Evolutionary conservation across 345 rosid genomes (phyloP).

Genomic region (Brassica nigra): DNA sequence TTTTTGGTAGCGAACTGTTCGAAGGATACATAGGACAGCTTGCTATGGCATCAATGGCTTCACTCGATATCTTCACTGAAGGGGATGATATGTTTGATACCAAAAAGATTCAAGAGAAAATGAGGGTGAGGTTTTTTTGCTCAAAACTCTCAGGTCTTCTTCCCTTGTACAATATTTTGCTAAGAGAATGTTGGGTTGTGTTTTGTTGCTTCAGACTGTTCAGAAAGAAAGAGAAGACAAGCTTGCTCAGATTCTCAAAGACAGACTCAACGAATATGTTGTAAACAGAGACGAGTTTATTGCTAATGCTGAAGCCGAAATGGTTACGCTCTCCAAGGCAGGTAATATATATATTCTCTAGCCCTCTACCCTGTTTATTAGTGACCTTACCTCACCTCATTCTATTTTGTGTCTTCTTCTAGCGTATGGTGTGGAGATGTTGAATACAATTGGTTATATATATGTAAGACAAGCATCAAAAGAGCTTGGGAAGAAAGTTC

Average conservation of each 20-base stretch:
- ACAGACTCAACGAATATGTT: constrained; percentile 75
- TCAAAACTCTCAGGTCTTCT: neutral
- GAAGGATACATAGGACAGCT: constrained; percentile 95
- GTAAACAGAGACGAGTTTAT: constrained; percentile 76
- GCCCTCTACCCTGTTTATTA: neutral
- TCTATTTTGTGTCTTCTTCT: constrained; percentile 30
- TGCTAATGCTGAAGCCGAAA: constrained; percentile 76
- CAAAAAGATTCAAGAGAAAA: constrained; percentile 84
- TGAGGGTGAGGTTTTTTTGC: constrained; percentile 56
- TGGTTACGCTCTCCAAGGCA: constrained; percentile 78
- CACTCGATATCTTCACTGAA: constrained; percentile 80
- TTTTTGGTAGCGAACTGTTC: constrained; percentile 97
- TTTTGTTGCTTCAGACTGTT: constrained; percentile 56
- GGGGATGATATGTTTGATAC: constrained; percentile 76
- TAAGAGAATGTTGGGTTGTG: constrained; percentile 16
- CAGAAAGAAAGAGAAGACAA: constrained; percentile 98
- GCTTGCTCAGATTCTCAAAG: constrained; percentile 69
- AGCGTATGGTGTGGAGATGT: constrained; percentile 94
- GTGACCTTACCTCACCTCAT: neutral
- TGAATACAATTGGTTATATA: constrained; percentile 88
- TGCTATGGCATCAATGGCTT: constrained; percentile 99
- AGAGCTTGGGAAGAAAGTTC: constrained; percentile 89
- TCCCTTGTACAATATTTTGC: neutral
- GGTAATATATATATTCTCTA: constrained; percentile 44
- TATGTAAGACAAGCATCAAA: constrained; percentile 91